Base-by-base conservation (phyloP, 2,329 filamentous ascomycete species). In the Ophiostoma montium region DNA sequence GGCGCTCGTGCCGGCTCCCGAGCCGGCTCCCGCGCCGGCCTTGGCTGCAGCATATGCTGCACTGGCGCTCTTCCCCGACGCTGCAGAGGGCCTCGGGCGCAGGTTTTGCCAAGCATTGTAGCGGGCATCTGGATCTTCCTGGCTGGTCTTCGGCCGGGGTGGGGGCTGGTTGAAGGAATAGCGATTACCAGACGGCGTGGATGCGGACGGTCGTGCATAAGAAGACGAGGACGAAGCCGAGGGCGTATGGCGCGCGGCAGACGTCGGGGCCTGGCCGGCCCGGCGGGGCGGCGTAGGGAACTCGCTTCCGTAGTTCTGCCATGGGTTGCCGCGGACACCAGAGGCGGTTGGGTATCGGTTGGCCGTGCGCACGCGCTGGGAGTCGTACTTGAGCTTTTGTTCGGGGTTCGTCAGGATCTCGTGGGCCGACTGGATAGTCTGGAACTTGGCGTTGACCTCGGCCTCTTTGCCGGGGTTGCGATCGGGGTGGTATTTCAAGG, bases 401-500 rank as follows among this genome's bases (percentile, higher is more conserved):
- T 67, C 64, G 1, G 72, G 67, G 51, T 76, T 73, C 23, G 66
- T 70, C 13, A 80, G 63, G 48, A 95, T 72, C 62, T 95, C 88
- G 60, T 94, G 82, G 19, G 88, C 88, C 5, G 84, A 78, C 64
- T 94, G 86, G 45, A 95, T 94, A 46, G 82, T 76, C 63, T 94
- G 85, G 60, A 95, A 95, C 60, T 86, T 84, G 31, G 82, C 72
- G 56, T 85, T 86, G 60, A 83, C 84, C 60, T 90, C 86, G 50
- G 76, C 67, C 65, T 94, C 87, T 59, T 77, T 78, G 47, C 88
- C 88, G 11, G 83, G 86, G 60, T 95, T 94, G 52, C 88, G 82
- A 62, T 95, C 88, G 8, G 88, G 88, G 60, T 95, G 88, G 59
- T 84, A 94, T 63, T 85, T 84, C 43, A 94, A 70, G 44, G 87